These are phyloP conservation scores for Boletellus ananiceps DNA, from an alignment of 768 basidiomycete genomes.

Conservation along the genomic window DNA sequence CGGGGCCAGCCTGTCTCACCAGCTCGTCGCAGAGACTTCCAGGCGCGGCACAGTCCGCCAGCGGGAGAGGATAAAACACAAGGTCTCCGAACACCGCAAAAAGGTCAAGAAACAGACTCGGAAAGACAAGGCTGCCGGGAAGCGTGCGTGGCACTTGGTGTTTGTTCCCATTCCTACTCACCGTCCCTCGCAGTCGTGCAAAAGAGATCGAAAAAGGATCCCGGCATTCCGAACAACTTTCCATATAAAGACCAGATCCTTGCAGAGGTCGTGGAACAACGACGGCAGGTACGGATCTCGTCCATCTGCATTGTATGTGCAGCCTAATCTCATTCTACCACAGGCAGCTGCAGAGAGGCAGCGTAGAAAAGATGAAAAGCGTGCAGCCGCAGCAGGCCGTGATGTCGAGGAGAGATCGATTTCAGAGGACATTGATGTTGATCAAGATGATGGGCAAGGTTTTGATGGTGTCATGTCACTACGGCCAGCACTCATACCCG, in stretches of 20 bases:
- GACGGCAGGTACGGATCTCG: conserved; percentile 50
- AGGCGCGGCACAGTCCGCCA: conserved; percentile 73
- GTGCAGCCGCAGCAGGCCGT: conserved; percentile 34
- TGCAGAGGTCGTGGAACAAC: conserved; percentile 82
- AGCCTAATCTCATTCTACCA: neutral
- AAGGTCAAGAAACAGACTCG: conserved; percentile 72
- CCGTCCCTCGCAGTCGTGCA: conserved; percentile 28
- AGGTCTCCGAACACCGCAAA: conserved; percentile 70
- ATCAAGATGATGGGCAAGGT: conserved; percentile 25
- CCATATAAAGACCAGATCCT: conserved; percentile 93
- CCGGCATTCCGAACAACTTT: conserved; percentile 89
- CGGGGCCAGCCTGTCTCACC: neutral
- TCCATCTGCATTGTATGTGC: neutral
- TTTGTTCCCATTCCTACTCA: neutral
- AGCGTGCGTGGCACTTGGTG: conserved; percentile 48
- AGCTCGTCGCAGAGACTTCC: conserved; percentile 63
- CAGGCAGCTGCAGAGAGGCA: conserved; percentile 79
- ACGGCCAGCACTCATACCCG: neutral
- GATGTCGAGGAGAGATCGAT: conserved; percentile 26
- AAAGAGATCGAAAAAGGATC: conserved; percentile 63
- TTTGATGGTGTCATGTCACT: conserved; percentile 39
- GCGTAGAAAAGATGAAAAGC: conserved; percentile 60
- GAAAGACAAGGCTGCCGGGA: conserved; percentile 76
- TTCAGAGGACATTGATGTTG: conserved; percentile 28
- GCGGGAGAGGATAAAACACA: conserved; percentile 68